Evolutionary conservation across 2,329 filamentous ascomycete species (phyloP), one percentile per base, ranked within the genome.

Genomic region (Fusarium multiceps): DNA sequence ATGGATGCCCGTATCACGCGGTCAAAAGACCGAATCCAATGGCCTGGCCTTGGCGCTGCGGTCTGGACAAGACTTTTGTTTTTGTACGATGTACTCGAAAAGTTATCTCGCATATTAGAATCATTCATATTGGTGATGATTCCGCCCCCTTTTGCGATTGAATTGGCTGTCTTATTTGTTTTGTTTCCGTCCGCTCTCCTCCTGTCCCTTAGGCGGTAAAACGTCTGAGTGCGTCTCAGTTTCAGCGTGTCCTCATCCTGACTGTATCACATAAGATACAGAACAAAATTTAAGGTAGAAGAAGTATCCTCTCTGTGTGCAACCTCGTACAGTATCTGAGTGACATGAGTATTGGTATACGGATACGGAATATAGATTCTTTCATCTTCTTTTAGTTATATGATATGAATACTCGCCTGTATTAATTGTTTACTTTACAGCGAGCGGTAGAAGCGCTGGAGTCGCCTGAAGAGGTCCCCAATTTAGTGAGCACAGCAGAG

Each of bases 221-320:
- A 28, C 45, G 57, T 68, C 58, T 59, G 63, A 55, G 59, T 48
- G 48, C 34, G 65, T 64, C 63, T 68, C 49, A 43, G 65, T 55
- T 68, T 68, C 63, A 68, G 63, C 59, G 25, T 42, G 23, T 53
- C 20, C 51, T 41, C 41, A 27, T 37, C 46, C 21, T 50, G 40
- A 50, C 41, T 40, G 59, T 45, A 63, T 63, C 50, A 43, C 13
- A 42, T 41, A 53, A 20, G 14, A 53, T 53, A 16, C 48, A 16
- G 28, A 27, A n/a, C 14, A 51, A 51, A 51, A 59, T 30, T 37
- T 9, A 56, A 57, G 34, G 34, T 28, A 40, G 18, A 21, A 20
- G 25, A 59, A 43, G 9, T 42, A 34, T 42, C 18, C 40, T 48
- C 18, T 25, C 18, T 18, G 13, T 56, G 49, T 63, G 51, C 50